A percentile compares a stretch with the other conserved stretches of the same genome.
Evolutionary conservation across 805 yeast genomes (phyloP).

Genomic region (Saturnispora gosingensis): DNA sequence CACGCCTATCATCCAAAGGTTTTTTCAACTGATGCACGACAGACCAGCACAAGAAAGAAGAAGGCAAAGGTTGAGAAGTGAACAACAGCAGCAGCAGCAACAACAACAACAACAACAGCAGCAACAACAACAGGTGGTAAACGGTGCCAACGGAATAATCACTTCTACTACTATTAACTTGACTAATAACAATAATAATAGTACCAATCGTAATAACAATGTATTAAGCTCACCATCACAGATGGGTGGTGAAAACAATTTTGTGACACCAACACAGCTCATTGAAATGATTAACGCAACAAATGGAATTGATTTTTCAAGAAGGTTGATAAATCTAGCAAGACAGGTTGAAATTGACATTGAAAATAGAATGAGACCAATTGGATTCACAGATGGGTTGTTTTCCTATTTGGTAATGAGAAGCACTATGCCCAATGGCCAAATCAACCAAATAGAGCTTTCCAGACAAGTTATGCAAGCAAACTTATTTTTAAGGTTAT

Average conservation of each 20-base stretch:
- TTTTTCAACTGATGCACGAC: slow-evolving; percentile 22
- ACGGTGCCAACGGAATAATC: neutral
- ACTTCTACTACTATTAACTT: slow-evolving; percentile 32
- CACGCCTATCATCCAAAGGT: slow-evolving; percentile 25
- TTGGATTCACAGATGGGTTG: slow-evolving; percentile 4
- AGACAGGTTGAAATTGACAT: slow-evolving; percentile 6
- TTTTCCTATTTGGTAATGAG: slow-evolving; percentile 2
- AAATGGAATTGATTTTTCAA: slow-evolving; percentile 1
- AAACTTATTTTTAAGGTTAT: slow-evolving; percentile 5
- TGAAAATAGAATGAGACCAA: slow-evolving; percentile 2
- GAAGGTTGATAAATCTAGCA: slow-evolving; percentile 3
- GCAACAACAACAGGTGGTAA: neutral
- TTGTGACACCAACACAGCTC: slow-evolving; percentile 2
- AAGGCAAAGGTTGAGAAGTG: slow-evolving; percentile 6
- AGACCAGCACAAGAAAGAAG: slow-evolving; percentile 12
- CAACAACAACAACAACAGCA: slow-evolving; percentile 12
- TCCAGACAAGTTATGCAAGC: slow-evolving; percentile 7
- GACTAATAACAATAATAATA: slow-evolving; percentile 15
- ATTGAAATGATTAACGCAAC: slow-evolving; percentile 4
- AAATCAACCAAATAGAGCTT: slow-evolving; percentile 7
- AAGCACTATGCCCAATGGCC: slow-evolving; percentile 4
- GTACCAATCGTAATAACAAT: slow-evolving; percentile 30
- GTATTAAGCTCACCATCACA: slow-evolving; percentile 19
- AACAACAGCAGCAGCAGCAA: slow-evolving; percentile 10
- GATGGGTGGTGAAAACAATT: slow-evolving; percentile 7